Evolutionary conservation across 2,329 filamentous ascomycete species (phyloP).

Genomic region (Drechslerella dactyloides): DNA sequence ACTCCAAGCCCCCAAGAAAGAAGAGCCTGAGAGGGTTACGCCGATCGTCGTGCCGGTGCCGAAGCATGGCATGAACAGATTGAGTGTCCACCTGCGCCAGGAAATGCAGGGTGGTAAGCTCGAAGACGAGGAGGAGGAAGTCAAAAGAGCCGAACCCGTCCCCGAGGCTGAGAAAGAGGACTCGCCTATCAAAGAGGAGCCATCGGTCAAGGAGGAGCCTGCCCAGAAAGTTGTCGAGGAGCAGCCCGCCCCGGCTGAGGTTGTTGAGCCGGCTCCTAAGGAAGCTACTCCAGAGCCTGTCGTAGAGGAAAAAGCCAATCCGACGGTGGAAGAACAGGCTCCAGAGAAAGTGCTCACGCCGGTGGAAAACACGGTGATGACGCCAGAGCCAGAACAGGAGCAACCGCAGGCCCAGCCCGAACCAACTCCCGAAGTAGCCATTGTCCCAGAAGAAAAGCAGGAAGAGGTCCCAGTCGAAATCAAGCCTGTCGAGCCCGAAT

Average conservation of each 20-base stretch:
- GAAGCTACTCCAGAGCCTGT: background rate
- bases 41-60: constrained; percentile 54
- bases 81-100: constrained; percentile 54
- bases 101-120: constrained; percentile 54
- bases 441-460: constrained; percentile 33
- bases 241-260: background rate
- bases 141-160: constrained; percentile 32
- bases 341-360: constrained; percentile 29
- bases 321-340: background rate
- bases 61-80: constrained; percentile 54
- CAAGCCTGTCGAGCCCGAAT: constrained; percentile 50
- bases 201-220: background rate
- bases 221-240: background rate
- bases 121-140: constrained; percentile 51
- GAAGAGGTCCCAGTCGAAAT: constrained; percentile 23
- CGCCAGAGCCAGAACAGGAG: constrained; percentile 25
- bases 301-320: background rate
- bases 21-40: constrained; percentile 24
- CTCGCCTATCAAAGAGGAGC: constrained; percentile 8
- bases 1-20: background rate
- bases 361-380: constrained; percentile 21
- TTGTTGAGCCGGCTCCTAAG: background rate
- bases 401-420: constrained; percentile 10
- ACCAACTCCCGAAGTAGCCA: constrained; percentile 22
- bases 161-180: constrained; percentile 27